phyloP scores from a whole-genome alignment of 352 stramenopile species.

The Phytophthora vignae region DNA sequence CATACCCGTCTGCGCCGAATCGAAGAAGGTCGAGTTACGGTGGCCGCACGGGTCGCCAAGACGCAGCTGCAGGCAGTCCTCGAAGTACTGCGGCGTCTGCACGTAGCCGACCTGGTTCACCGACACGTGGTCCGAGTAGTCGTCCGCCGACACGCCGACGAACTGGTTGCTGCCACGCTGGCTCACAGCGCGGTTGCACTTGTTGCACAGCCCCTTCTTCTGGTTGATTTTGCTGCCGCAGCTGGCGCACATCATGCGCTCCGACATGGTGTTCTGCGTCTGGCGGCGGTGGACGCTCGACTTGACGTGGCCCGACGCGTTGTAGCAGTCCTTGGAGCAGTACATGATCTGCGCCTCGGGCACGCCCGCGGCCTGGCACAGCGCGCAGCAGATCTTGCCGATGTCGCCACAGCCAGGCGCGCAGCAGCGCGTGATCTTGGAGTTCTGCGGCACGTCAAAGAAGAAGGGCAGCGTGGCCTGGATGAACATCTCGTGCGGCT shows the following conservation, averaged over 20 bases:
- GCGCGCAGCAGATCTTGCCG: constrained; percentile 77
- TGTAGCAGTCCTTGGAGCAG: constrained; percentile 87
- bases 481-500: constrained; percentile 81
- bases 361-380: constrained; percentile 71
- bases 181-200: constrained; percentile 60
- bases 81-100: constrained; percentile 79
- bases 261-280: constrained; percentile 69
- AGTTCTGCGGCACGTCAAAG: constrained; percentile 71
- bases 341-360: constrained; percentile 74
- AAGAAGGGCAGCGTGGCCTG: constrained; percentile 77
- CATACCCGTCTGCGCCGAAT: constrained; percentile 77
- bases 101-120: constrained; percentile 82
- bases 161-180: constrained; percentile 53
- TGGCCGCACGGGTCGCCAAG: constrained; percentile 71
- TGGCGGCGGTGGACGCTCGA: constrained; percentile 75
- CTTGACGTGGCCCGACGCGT: constrained; percentile 67
- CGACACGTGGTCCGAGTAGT: constrained; percentile 77
- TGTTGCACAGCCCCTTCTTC: constrained; percentile 69
- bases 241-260: constrained; percentile 67
- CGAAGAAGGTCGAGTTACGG: constrained; percentile 79
- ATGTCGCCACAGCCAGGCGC: constrained; percentile 73
- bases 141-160: constrained; percentile 55
- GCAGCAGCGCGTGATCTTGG: constrained; percentile 68
- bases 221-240: constrained; percentile 77
- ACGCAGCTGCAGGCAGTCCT: constrained; percentile 71